Percentiles rank a stretch among this genome's conserved stretches.
phyloP scores from a whole-genome alignment of 345 rosid genomes.

The Rhizophora apiculata region DNA sequence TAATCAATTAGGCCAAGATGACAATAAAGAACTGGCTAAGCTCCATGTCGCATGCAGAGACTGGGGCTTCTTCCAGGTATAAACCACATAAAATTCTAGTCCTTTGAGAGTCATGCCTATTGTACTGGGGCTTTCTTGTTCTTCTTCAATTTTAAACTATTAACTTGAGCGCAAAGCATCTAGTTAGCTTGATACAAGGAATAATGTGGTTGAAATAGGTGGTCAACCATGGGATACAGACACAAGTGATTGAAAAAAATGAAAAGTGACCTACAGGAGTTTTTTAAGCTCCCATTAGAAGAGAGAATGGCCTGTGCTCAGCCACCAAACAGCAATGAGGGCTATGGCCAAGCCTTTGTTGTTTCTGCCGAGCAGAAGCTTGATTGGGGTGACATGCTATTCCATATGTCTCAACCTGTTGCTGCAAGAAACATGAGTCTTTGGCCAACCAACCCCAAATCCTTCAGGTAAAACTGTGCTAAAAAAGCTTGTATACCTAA shows the following conservation, averaged over 20 bases:
- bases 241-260: constrained; percentile 33
- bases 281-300: constrained; percentile 42
- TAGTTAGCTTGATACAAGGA: neutral
- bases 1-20: neutral
- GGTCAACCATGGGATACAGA: constrained; percentile 35
- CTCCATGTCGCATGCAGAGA: constrained; percentile 54
- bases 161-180: neutral
- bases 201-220: constrained; percentile 23
- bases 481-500: neutral
- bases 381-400: constrained; percentile 55
- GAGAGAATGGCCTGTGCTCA: constrained; percentile 38
- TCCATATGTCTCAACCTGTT: constrained; percentile 32
- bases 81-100: neutral
- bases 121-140: neutral
- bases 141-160: neutral
- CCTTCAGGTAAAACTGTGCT: constrained; percentile 30
- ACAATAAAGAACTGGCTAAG: constrained; percentile 27
- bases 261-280: constrained; percentile 36
- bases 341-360: constrained; percentile 57
- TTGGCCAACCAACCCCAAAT: constrained; percentile 38
- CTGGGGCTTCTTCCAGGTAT: constrained; percentile 65
- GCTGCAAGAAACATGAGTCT: constrained; percentile 24
- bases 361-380: constrained; percentile 46
- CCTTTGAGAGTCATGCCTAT: neutral
- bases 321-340: constrained; percentile 38